Evolutionary conservation across 179 eudicot genomes (phyloP), one percentile per base, ranked within the genome.

Genomic region (Monotropa hypopitys): DNA sequence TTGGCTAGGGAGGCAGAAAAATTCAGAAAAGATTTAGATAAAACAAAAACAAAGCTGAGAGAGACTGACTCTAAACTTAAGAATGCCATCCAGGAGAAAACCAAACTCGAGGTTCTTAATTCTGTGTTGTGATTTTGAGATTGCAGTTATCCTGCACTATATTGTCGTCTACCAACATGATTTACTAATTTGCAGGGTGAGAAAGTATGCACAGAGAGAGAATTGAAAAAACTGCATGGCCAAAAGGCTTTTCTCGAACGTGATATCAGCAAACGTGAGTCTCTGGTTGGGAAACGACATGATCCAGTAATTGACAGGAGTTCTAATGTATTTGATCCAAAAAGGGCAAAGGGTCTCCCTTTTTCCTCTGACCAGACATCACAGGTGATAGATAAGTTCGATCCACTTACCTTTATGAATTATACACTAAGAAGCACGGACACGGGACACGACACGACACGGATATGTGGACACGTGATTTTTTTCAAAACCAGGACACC

Each of bases 181-280:
- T 73, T 59, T 76, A 62, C 69, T 72, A 68, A 28, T 74, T 80
- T 72, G 62, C 70, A 95, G 99, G 97, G 98, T 75, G 99, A 95
- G 84, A 93, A 89, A 82, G 92, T 98, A 30, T 87, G 83, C 81
- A 88, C 90, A 47, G 96, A 95, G 81, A 88, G 96, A 82, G 98
- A 95, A 84, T 77, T 90, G 23, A 95, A 91, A 81, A 87, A 79
- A 59, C 75, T 95, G 82, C 92, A 86, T 18, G 79, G 85, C 76
- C 99, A 93, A 82, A 93, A 89, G 88, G 85, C 89, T 82, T 82
- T 88, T 81, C 91, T 95, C 69, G 96, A 93, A 75, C 99, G 98
- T 83, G 99, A 95, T 82, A 86, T 91, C 45, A 82, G 56, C 83
- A 93, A 88, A 86, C 90, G 89, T 12, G 97, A 90, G 54, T 88